Evolutionary conservation across 2,329 filamentous ascomycete genomes (phyloP).

Genomic region (Chalara sp.): DNA sequence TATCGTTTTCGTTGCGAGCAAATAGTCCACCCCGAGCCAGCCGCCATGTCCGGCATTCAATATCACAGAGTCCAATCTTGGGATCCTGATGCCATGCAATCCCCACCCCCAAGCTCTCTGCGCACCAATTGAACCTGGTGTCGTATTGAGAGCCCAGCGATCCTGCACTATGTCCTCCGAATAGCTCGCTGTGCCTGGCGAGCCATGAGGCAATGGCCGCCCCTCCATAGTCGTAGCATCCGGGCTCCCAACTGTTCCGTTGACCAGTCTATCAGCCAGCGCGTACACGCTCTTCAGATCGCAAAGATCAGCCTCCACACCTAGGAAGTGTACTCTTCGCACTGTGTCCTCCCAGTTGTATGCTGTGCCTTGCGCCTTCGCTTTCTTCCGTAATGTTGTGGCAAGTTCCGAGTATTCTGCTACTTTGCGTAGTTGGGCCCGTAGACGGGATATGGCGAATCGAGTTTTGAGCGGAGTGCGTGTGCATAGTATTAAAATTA

Average conservation of each 20-base stretch:
- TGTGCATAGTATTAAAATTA: slow-evolving; percentile 79
- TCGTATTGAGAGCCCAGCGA: slow-evolving; percentile 36
- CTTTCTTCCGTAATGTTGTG: slow-evolving; percentile 33
- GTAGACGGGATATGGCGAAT: slow-evolving; percentile 61
- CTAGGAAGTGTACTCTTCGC: slow-evolving; percentile 49
- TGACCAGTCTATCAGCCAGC: slow-evolving; percentile 23
- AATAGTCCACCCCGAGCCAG: slow-evolving; percentile 74
- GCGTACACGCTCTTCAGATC: slow-evolving; percentile 42
- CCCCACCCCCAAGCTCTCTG: slow-evolving; percentile 33
- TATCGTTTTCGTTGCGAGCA: slow-evolving; percentile 41
- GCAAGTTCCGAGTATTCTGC: slow-evolving; percentile 42
- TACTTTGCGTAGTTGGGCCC: slow-evolving; percentile 49
- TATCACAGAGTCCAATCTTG: slow-evolving; percentile 71
- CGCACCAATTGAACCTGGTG: slow-evolving; percentile 42
- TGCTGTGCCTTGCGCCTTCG: slow-evolving; percentile 49
- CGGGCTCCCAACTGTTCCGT: slow-evolving; percentile 26
- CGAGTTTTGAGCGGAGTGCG: slow-evolving; percentile 67
- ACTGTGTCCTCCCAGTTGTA: slow-evolving; percentile 38
- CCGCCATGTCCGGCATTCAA: slow-evolving; percentile 87
- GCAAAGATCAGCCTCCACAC: slow-evolving; percentile 54
- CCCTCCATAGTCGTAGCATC: slow-evolving; percentile 26
- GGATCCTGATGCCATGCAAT: slow-evolving; percentile 42
- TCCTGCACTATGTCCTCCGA: slow-evolving; percentile 21
- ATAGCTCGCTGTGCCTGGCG: slow-evolving; percentile 23
- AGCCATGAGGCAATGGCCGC: slow-evolving; percentile 23